Evolutionary conservation across 306 rosid genomes (phyloP).

Genomic region (Sicyos edulis): DNA sequence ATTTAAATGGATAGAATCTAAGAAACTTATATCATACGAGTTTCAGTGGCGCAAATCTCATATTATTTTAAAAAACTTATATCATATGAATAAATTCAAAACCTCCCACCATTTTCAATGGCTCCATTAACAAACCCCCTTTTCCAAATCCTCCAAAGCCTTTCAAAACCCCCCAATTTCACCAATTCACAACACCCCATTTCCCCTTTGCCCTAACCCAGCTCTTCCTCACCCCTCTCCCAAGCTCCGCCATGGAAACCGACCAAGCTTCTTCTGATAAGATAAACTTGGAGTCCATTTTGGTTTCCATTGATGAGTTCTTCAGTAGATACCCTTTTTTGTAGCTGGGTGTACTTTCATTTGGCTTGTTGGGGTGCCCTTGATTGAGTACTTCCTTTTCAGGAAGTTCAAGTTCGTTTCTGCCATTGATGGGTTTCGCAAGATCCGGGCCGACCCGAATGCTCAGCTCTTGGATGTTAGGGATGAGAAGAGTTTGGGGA

Average conservation of each 20-base stretch:
- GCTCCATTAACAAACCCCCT: constrained; percentile 23
- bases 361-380: constrained; percentile 70
- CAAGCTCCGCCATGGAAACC: constrained; percentile 52
- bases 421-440: constrained; percentile 70
- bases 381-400: constrained; percentile 46
- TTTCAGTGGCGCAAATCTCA: too few relatives aligned
- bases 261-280: constrained; percentile 42
- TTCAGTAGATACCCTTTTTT: constrained; percentile 70
- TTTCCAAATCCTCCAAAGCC: constrained; percentile 10
- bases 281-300: constrained; percentile 56
- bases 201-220: constrained; percentile 33
- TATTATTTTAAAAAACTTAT: too few relatives aligned
- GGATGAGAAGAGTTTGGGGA: constrained; percentile 47
- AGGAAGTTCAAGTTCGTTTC: constrained; percentile 60
- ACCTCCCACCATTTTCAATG: too few relatives aligned
- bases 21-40: too few relatives aligned
- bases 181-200: constrained; percentile 17
- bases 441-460: constrained; percentile 53
- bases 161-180: not conserved
- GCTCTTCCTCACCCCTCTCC: constrained; percentile 38
- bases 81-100: too few relatives aligned
- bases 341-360: constrained; percentile 73
- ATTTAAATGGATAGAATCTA: too few relatives aligned
- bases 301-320: constrained; percentile 60
- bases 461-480: constrained; percentile 73